Evolutionary conservation across 1,284 basidiomycete species (phyloP).

Genomic region (Irpex sp.): DNA sequence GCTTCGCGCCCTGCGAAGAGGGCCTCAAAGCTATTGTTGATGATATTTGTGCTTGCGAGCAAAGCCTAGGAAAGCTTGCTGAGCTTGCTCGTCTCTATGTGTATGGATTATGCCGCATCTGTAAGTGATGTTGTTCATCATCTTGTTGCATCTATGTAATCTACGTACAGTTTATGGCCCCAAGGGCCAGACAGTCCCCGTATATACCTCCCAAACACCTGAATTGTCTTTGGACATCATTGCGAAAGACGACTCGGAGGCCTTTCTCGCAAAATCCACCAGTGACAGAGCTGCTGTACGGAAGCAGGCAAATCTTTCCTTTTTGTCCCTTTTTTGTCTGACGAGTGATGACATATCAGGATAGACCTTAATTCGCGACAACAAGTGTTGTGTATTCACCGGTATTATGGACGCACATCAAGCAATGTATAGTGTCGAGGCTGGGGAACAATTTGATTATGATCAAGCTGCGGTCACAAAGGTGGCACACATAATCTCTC

Average conservation of each 20-base stretch:
- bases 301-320: not conserved
- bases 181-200: not conserved
- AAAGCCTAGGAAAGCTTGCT: not conserved
- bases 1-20: not conserved
- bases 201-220: not conserved
- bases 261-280: not conserved
- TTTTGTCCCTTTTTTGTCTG: not conserved
- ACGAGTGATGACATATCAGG: not conserved
- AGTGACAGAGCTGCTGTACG: not conserved
- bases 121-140: not conserved
- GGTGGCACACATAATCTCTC: constrained; percentile 12
- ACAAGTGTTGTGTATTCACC: not conserved
- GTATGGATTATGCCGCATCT: not conserved
- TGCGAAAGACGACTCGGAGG: not conserved
- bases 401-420: not conserved
- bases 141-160: not conserved
- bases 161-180: not conserved
- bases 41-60: constrained; percentile 6
- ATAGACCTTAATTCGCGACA: not conserved
- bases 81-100: not conserved
- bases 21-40: not conserved
- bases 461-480: constrained; percentile 1
- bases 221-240: not conserved
- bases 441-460: not conserved
- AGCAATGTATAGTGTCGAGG: not conserved